Percentiles rank a stretch among this genome's conserved stretches.
phyloP scores from a whole-genome alignment of 2,329 filamentous ascomycete species.

The Huntiella abstrusa region DNA sequence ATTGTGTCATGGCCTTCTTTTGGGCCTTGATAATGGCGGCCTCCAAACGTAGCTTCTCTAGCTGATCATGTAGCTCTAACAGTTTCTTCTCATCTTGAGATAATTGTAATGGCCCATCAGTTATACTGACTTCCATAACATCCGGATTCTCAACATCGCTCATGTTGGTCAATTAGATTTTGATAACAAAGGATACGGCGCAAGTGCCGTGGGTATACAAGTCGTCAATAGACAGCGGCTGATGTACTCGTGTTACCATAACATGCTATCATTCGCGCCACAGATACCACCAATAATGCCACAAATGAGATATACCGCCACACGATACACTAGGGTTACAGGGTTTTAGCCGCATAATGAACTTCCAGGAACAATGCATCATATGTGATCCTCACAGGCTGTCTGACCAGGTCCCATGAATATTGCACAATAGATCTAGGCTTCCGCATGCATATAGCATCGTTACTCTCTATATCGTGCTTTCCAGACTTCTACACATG shows the following conservation, averaged over 20 bases:
- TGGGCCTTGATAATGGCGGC: conserved; percentile 42
- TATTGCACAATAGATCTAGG: too few species aligned
- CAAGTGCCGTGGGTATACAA: neutral
- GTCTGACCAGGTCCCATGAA: too few species aligned
- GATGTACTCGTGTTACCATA: neutral
- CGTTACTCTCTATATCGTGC: too few species aligned
- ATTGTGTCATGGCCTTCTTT: conserved; percentile 10
- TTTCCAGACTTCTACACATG: too few species aligned
- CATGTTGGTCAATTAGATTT: neutral
- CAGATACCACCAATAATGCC: too few species aligned
- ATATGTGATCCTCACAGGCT: too few species aligned
- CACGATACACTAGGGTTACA: too few species aligned
- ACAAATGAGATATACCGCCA: too few species aligned
- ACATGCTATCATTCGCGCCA: too few species aligned
- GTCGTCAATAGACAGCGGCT: neutral
- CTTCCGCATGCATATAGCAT: too few species aligned
- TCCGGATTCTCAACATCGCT: neutral
- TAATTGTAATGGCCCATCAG: conserved; percentile 27
- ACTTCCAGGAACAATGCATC: too few species aligned
- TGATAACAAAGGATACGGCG: neutral
- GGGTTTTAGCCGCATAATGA: too few species aligned
- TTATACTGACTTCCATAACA: conserved; percentile 6
- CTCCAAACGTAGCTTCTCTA: conserved; percentile 55
- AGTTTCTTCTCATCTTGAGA: conserved; percentile 47
- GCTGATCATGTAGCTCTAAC: conserved; percentile 50